Base-by-base conservation (phyloP, 345 rosid genomes). In the Garcia nutans region DNA sequence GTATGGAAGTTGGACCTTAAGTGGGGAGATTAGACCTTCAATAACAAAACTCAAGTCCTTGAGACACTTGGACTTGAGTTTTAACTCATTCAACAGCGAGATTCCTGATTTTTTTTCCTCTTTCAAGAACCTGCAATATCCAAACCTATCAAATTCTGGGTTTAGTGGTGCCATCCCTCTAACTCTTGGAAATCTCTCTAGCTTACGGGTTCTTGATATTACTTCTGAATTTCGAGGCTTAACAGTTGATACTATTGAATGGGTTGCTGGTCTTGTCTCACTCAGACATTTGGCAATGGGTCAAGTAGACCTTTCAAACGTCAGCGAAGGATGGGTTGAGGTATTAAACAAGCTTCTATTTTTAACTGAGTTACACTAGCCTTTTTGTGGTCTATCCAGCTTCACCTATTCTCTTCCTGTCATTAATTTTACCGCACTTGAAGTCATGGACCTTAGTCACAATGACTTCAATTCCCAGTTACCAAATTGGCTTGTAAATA, bases 11-110 rank as follows among this genome's bases (percentile, higher is more conserved):
- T 68, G 81, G 84, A 80, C 68, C 75, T 73, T 79, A 45, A 65
- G 88, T 59, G 88, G 90, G 13, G 77, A 80, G 66, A 77, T 85
- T 50, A 76, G 79, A 50, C 80, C 85, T 78, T 82, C 88, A 1
- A 37, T 85, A 77, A 26, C 58, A 1, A 65, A 54, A 20, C 86
- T 87, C 49, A 60, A 76, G 65, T 82, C 78, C 68, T 58, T 85
- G 54, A 66, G 68, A 54, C 57, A 74, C 55, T 60, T 87, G 26
- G 90, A 85, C 67, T 73, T 85, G 84, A 85, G 86, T 71, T 73
- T 52, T 63, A 84, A 80, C 70, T 66, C 79, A 11, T 81, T 80
- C 45, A 63, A 28, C 31, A 67, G 64, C 20, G 56, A 77, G 47
- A 65, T 87, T 81, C 90, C 86, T 54, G 66, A 77, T 22, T 84